Evolutionary conservation across 441 rosid genomes (phyloP), one percentile per base, ranked within the genome.

Genomic region (Corymbia calophylla): DNA sequence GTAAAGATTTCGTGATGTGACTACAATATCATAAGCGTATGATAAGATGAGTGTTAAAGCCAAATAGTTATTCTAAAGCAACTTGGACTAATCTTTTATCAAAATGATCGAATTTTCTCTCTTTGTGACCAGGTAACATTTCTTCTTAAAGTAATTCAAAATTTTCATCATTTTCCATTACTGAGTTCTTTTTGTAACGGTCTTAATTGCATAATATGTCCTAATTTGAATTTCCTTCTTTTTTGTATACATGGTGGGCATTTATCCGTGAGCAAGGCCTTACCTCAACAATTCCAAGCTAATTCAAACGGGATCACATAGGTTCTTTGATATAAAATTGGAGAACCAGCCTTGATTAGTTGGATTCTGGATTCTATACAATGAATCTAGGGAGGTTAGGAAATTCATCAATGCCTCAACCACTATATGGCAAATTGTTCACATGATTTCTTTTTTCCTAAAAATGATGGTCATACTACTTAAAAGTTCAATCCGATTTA

Each of bases 401-500:
- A 73, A 39, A 73, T 73, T 39, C 17, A 39, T 39, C 9, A 73
- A 73, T 73, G 29, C n/a, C 84, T 21, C 12, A 39, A 11, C 49
- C n/a, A 12, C 16, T 73, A 35, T 6, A 21, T 73, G 49, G 17
- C 5, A 39, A 39, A 21, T n/a, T 11, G 29, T 21, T 10, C 84
- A 39, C 49, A 21, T 73, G 3, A 73, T 19, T 35, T 73, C 5
- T 70, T 19, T 35, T 35, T 5, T 35, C 16, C 49, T 73, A 39
- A 73, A 73, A 39, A 39, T 39, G 49, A 73, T 73, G 6, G 49
- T 39, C 9, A 39, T 73, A 39, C n/a, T 39, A 39, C 9, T 73
- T 73, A 12, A 73, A 62, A 39, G n/a, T 12, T 39, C 3, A 48
- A 73, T 21, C 0, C 15, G 0, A 7, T 11, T 0, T 47, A 0